phyloP scores from a whole-genome alignment of 148 eudicot species.

The Cornus controversa region DNA sequence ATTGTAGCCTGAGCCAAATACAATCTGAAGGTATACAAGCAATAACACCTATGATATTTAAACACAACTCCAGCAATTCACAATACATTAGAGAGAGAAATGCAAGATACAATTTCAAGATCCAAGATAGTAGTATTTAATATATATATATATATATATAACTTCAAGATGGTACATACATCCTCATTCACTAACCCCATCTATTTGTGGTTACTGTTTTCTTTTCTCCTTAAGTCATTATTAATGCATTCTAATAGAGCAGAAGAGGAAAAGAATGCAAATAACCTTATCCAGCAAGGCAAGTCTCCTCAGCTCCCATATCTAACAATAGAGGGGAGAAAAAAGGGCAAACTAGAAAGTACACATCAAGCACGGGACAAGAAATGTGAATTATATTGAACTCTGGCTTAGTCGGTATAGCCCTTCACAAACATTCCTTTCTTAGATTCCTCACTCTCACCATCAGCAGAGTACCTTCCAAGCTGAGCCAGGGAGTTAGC shows the following conservation, averaged over 20 bases:
- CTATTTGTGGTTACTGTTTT: neutral
- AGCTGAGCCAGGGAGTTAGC: slow-evolving; percentile 95
- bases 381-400: too few relatives aligned
- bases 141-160: too few relatives aligned
- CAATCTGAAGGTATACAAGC: too few relatives aligned
- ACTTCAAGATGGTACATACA: too few relatives aligned
- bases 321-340: slow-evolving; percentile 8
- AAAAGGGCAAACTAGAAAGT: neutral
- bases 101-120: too few relatives aligned
- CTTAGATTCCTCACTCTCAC: slow-evolving; percentile 81
- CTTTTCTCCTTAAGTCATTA: neutral
- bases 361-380: too few relatives aligned
- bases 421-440: slow-evolving; percentile 96
- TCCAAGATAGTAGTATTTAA: too few relatives aligned
- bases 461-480: slow-evolving; percentile 77
- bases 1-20: too few relatives aligned
- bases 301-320: neutral
- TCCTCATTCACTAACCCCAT: neutral
- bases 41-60: too few relatives aligned
- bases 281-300: neutral
- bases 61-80: too few relatives aligned
- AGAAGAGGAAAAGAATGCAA: neutral
- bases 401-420: slow-evolving; percentile 60
- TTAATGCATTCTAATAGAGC: neutral
- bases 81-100: too few relatives aligned